Evolutionary conservation across 176 grass and related monocot genomes (phyloP), one percentile per base, ranked within the genome.

Genomic region (Oryza punctata): DNA sequence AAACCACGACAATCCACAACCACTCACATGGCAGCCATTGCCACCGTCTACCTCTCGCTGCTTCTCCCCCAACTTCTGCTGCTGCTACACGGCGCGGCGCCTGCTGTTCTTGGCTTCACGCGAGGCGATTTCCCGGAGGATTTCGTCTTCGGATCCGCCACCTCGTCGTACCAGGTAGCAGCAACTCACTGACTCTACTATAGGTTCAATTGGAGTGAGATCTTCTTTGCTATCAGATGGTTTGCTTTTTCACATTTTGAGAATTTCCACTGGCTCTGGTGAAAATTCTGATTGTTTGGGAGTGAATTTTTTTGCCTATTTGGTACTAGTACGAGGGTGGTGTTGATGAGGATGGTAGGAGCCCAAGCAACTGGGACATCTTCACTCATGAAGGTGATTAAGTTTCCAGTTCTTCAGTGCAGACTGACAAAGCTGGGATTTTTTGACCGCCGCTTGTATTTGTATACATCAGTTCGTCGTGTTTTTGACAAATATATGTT

Each of bases 281-380:
- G 35, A 37, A 37, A 7, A 4, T 0, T 45, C 41, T 13, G 4
- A 38, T 18, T 65, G 14, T 46, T 69, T 38, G 6, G 4, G 10
- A 27, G 21, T 40, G 37, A 40, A 44, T n/a, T 45, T 72, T 72
- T n/a, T 60, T 1, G 18, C 9, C 21, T 57, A 0, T 60, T 0
- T 60, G 43, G n/a, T 13, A 29, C 28, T 29, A 71, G 49, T 81
- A 81, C 1, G 79, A 81, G 67, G 72, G 41, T 2, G 64, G 65
- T 35, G 19, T 60, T 21, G 32, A 60, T 12, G 80, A 83, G 86
- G 86, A 84, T 7, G 86, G 86, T 12, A 84, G 69, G 68, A 84
- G 47, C 59, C 75, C 86, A 16, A 73, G 86, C 75, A 65, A 73
- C 21, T 84, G 86, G 81, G 86, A 88, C 59, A 83, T 59, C 26